Evolutionary conservation across 2,329 filamentous ascomycete genomes (phyloP).

Genomic region (Elsinoe necatrix): DNA sequence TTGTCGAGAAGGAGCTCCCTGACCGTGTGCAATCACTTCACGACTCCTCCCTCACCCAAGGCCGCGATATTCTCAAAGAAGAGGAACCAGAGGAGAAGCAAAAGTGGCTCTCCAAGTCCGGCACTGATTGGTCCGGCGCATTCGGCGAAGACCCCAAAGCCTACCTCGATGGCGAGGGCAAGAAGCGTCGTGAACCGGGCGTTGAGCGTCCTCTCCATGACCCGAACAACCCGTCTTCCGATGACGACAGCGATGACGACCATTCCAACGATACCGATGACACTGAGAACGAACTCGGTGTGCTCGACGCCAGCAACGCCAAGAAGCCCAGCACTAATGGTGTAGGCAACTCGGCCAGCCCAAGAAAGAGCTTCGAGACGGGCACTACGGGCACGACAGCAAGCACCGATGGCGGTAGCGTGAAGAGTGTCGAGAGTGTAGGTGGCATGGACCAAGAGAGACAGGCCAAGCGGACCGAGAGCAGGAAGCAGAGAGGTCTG

Average conservation of each 20-base stretch:
- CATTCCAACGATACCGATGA: constrained; percentile 33
- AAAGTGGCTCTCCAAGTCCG: constrained; percentile 70
- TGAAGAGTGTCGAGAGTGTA: constrained; percentile 11
- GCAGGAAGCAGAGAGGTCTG: constrained; percentile 76
- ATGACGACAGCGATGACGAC: constrained; percentile 35
- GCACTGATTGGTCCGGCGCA: constrained; percentile 77
- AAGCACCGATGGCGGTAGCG: constrained; percentile 18
- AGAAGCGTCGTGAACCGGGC: constrained; percentile 50
- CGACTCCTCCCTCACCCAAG: constrained; percentile 68
- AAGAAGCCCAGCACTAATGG: constrained; percentile 22
- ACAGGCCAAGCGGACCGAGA: constrained; percentile 61
- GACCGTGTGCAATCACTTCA: constrained; percentile 66
- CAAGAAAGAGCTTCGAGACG: constrained; percentile 29
- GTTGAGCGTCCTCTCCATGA: constrained; percentile 45
- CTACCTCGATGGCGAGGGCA: constrained; percentile 46
- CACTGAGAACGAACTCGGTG: constrained; percentile 46
- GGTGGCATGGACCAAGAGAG: constrained; percentile 53
- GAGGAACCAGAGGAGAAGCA: constrained; percentile 63
- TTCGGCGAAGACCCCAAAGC: constrained; percentile 69
- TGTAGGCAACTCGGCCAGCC: constrained; percentile 34
- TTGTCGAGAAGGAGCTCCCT: constrained; percentile 66
- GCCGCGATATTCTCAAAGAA: constrained; percentile 69
- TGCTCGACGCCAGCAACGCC: constrained; percentile 46
- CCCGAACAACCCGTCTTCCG: constrained; percentile 37
- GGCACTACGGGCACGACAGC: constrained; percentile 26